These are phyloP conservation scores for Tylopilus balloui DNA, from an alignment of 768 basidiomycete species.

Conservation along the genomic window DNA sequence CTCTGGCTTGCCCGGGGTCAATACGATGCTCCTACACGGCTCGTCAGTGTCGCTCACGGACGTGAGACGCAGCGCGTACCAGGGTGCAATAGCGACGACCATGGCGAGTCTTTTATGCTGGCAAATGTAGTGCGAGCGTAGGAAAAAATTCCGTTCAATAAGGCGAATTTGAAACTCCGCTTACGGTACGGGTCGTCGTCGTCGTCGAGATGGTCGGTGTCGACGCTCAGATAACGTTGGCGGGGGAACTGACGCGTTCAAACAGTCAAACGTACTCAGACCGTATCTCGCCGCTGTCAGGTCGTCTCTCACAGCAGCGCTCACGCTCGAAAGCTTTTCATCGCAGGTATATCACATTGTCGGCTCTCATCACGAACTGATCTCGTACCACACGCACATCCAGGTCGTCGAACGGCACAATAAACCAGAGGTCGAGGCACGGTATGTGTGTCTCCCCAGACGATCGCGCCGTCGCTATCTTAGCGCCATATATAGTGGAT, in stretches of 20 bases:
- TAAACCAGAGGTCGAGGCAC: constrained; percentile 90
- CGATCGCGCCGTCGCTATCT: constrained; percentile 1
- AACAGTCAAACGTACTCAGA: constrained; percentile 88
- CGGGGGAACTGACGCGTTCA: constrained; percentile 9
- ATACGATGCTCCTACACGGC: constrained; percentile 51
- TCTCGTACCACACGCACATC: constrained; percentile 1
- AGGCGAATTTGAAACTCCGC: constrained; percentile 44
- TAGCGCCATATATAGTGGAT: constrained; percentile 51
- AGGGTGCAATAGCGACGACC: constrained; percentile 61
- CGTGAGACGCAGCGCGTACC: constrained; percentile 40
- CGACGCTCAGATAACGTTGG: not conserved
- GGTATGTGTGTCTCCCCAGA: constrained; percentile 42
- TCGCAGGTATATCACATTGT: constrained; percentile 54
- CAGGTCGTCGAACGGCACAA: constrained; percentile 97
- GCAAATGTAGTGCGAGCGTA: constrained; percentile 11
- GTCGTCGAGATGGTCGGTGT: constrained; percentile 47
- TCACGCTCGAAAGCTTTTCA: constrained; percentile 96
- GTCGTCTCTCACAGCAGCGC: constrained; percentile 93
- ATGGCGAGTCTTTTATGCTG: constrained; percentile 36
- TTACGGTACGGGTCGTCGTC: constrained; percentile 2
- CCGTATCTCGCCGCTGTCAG: constrained; percentile 96
- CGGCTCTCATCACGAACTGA: constrained; percentile 5
- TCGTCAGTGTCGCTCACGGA: constrained; percentile 5
- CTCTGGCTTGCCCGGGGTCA: constrained; percentile 56
- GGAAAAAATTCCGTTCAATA: not conserved